Conservation (phyloP, 2,329 filamentous ascomycete genomes). For the Monosporascus sp. region DNA sequence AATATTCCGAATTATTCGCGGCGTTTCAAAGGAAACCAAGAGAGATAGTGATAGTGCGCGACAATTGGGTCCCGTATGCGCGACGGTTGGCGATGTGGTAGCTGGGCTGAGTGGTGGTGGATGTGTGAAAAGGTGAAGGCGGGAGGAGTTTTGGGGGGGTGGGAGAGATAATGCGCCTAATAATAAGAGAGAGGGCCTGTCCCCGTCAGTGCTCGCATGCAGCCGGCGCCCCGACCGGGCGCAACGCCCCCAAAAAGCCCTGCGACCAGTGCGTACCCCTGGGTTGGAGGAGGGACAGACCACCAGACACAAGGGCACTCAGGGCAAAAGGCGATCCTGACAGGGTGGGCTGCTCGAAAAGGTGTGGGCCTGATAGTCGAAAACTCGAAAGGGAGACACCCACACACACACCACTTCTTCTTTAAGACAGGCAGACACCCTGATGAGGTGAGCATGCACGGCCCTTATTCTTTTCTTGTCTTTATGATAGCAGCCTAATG, state of each 20-base stretch:
- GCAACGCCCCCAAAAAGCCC: conserved; percentile 7
- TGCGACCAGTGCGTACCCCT: not conserved
- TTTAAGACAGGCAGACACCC: not conserved
- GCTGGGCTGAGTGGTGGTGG: conserved; percentile 7
- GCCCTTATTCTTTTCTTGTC: no score
- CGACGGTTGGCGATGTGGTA: not conserved
- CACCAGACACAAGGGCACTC: not conserved
- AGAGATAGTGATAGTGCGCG: not conserved
- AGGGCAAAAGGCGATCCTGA: not conserved
- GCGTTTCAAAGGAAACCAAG: conserved; percentile 3
- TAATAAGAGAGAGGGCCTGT: conserved; percentile 16
- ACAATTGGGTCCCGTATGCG: not conserved
- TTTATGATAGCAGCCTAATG: no score
- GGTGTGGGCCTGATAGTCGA: not conserved
- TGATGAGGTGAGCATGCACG: not conserved
- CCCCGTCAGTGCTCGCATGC: conserved; percentile 3
- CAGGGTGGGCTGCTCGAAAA: not conserved
- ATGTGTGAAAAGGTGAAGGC: conserved; percentile 17
- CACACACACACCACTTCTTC: not conserved
- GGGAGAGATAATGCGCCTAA: conserved; percentile 26
- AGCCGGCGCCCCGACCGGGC: conserved; percentile 7
- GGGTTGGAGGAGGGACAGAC: not conserved
- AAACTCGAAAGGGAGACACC: not conserved
- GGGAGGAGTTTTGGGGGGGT: conserved; percentile 13
- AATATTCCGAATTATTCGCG: not conserved